A percentile compares a stretch with the other conserved stretches of the same genome.
Evolutionary conservation across 345 rosid species (phyloP).

Genomic region (Melastoma malabathricum): DNA sequence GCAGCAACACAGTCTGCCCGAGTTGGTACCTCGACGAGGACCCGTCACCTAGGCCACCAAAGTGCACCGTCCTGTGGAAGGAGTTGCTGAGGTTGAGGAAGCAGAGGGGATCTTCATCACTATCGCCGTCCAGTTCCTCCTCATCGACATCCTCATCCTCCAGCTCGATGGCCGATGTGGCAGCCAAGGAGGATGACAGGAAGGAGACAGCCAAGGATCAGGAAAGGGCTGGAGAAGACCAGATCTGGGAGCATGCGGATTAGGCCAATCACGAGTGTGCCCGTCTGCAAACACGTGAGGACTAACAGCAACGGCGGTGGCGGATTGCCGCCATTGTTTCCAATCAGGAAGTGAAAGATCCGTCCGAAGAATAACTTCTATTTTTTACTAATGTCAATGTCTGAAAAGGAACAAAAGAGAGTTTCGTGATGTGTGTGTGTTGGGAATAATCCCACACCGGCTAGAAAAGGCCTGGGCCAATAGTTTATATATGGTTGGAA

Average conservation of each 20-base stretch:
- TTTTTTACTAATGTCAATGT: too few relatives aligned
- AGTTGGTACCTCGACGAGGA: conserved; percentile 85
- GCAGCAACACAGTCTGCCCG: conserved; percentile 9
- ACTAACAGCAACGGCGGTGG: background rate
- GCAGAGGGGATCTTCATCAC: conserved; percentile 28
- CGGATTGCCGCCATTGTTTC: conserved; percentile 14
- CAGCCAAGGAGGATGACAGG: conserved; percentile 6
- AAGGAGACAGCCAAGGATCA: conserved; percentile 9
- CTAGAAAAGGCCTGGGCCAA: too few relatives aligned
- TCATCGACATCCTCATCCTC: conserved; percentile 12
- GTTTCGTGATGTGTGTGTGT: too few relatives aligned
- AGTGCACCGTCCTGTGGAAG: conserved; percentile 88
- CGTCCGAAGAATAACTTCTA: too few relatives aligned
- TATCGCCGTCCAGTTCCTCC: conserved; percentile 38
- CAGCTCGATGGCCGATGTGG: conserved; percentile 7
- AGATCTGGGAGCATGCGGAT: conserved; percentile 12
- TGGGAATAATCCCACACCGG: too few relatives aligned
- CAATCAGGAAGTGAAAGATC: conserved; percentile 8
- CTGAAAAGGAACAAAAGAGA: too few relatives aligned
- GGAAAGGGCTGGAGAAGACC: conserved; percentile 17
- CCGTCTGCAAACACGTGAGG: conserved; percentile 8
- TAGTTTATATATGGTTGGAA: too few relatives aligned
- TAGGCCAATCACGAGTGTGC: conserved; percentile 13
- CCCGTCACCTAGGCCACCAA: conserved; percentile 93
- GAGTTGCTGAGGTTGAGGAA: conserved; percentile 71